Percentiles rank a stretch among this genome's conserved stretches.
Evolutionary conservation across 805 yeast species (phyloP).

Genomic region (Vanderwaltozyma verrucispora): DNA sequence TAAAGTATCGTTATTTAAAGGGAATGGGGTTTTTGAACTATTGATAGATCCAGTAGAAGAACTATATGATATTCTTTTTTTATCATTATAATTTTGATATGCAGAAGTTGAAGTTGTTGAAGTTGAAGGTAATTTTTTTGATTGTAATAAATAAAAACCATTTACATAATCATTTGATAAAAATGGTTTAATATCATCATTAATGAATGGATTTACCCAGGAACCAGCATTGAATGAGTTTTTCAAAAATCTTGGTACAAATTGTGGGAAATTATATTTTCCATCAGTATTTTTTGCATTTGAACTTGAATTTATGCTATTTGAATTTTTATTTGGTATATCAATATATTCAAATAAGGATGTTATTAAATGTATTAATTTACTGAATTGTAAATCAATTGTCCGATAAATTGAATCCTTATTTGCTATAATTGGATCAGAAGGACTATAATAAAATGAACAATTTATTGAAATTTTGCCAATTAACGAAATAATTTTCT

Average conservation of each 20-base stretch:
- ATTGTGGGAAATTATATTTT: constrained; percentile 44
- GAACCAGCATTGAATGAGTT: constrained; percentile 70
- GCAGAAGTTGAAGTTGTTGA: too few species aligned
- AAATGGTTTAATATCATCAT: constrained; percentile 1
- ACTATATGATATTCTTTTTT: constrained; percentile 3
- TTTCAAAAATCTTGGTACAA: constrained; percentile 57
- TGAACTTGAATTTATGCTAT: not conserved
- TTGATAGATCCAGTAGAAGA: constrained; percentile 4
- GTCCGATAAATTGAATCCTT: not conserved
- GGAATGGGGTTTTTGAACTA: constrained; percentile 1
- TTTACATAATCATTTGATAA: constrained; percentile 7
- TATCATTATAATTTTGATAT: too few species aligned
- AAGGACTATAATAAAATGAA: not conserved
- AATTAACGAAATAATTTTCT: not conserved
- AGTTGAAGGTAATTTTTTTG: not conserved
- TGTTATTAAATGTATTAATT: too few species aligned
- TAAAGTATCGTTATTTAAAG: constrained; percentile 21
- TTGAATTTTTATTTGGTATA: not conserved
- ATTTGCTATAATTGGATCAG: not conserved
- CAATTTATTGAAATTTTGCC: constrained; percentile 2
- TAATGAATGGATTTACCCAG: constrained; percentile 57
- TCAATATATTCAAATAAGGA: too few species aligned
- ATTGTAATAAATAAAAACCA: not conserved
- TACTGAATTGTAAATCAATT: not conserved
- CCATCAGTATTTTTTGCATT: not conserved